Evolutionary conservation across 805 yeast genomes (phyloP).

Genomic region (Kuraishia ogatae): DNA sequence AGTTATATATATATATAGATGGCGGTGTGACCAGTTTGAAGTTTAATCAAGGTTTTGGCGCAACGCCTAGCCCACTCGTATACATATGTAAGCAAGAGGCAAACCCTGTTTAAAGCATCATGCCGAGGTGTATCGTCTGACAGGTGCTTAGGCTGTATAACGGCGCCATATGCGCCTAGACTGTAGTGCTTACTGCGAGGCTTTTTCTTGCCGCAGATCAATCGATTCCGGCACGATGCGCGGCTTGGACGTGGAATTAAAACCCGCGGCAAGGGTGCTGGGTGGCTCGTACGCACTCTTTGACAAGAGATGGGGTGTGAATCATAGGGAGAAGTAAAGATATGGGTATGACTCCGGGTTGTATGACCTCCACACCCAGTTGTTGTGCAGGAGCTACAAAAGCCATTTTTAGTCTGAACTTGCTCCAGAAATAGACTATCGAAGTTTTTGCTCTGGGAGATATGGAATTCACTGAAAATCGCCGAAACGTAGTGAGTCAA

Average conservation of each 20-base stretch:
- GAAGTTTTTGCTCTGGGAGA: not conserved
- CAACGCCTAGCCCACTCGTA: too few species aligned
- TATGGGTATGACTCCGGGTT: too few species aligned
- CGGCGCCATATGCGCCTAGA: not conserved
- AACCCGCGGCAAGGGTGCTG: not conserved
- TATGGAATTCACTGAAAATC: not conserved
- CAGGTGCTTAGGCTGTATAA: too few species aligned
- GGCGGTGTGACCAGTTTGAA: too few species aligned
- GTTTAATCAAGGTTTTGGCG: too few species aligned
- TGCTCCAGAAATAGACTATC: not conserved
- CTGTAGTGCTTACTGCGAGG: not conserved
- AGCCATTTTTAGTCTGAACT: not conserved
- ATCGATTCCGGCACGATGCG: not conserved
- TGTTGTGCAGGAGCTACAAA: constrained; percentile 1
- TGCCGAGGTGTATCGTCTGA: not conserved
- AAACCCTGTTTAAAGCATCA: not conserved
- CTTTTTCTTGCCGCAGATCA: not conserved
- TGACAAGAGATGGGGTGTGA: not conserved
- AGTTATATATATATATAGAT: too few species aligned
- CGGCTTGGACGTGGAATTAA: not conserved
- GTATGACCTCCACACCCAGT: too few species aligned
- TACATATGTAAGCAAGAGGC: not conserved
- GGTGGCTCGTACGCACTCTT: not conserved
- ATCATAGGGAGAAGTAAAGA: constrained; percentile 14
- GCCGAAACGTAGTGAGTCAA: too few species aligned